Conservation (phyloP, 1,139 yeast genomes). For the Lodderomyces pseudojiufengensis region DNA sequence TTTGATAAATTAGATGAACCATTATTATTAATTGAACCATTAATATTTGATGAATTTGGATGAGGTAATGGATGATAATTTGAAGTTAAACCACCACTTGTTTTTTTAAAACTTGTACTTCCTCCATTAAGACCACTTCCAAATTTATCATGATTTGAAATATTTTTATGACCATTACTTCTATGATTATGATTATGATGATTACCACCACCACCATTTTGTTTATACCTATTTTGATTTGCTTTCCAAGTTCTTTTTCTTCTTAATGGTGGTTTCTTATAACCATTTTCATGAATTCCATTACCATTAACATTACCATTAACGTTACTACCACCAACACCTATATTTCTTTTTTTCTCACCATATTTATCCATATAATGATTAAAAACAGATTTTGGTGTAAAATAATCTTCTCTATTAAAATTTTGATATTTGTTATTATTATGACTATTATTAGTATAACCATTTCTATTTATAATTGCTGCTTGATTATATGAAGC, state of each 20-base stretch:
- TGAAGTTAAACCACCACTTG: slow-evolving; percentile 2
- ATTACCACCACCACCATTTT: slow-evolving; percentile 12
- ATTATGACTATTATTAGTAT: slow-evolving; percentile 5
- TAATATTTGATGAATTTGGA: slow-evolving; percentile 3
- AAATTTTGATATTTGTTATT: slow-evolving; percentile 29
- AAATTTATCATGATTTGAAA: slow-evolving; percentile 1
- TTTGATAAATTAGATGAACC: slow-evolving; percentile 12
- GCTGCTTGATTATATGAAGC: slow-evolving; percentile 47
- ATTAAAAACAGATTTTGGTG: slow-evolving; percentile 71
- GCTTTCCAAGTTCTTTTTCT: slow-evolving; percentile 31
- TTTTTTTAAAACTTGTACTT: neutral
- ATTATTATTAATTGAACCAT: slow-evolving; percentile 2
- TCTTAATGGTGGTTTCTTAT: slow-evolving; percentile 14
- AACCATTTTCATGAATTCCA: slow-evolving; percentile 8
- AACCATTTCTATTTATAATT: slow-evolving; percentile 17
- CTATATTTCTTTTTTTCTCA: slow-evolving; percentile 25
- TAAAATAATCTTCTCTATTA: slow-evolving; percentile 68
- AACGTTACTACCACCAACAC: slow-evolving; percentile 45
- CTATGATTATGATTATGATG: slow-evolving; percentile 5
- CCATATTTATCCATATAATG: slow-evolving; percentile 71
- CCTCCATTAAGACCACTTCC: neutral
- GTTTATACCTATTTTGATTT: slow-evolving; percentile 18
- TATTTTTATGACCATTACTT: slow-evolving; percentile 8
- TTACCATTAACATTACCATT: slow-evolving; percentile 53
- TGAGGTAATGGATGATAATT: slow-evolving; percentile 7